phyloP scores from a whole-genome alignment of 192 early-diverging fungal species.

The Chytriomyces confervae region DNA sequence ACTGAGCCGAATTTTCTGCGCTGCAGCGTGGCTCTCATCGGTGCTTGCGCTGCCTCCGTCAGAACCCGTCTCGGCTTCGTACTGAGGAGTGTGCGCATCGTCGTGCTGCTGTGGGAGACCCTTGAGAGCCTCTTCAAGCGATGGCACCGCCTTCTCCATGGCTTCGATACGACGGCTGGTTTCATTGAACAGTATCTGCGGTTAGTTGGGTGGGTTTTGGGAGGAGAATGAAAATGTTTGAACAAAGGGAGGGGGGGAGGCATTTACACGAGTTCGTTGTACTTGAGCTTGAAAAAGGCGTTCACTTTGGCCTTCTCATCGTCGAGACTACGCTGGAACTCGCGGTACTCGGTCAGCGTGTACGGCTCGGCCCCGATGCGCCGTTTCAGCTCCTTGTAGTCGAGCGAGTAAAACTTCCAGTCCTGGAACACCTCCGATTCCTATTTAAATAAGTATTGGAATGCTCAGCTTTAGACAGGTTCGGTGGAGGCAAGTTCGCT shows the following conservation, averaged over 20 bases:
- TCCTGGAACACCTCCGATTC: conserved; percentile 25
- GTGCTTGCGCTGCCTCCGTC: conserved; percentile 5
- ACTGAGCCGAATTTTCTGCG: conserved; percentile 21
- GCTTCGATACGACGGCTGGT: neutral
- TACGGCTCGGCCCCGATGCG: conserved; percentile 31
- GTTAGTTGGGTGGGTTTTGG: neutral
- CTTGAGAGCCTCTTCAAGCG: conserved; percentile 25
- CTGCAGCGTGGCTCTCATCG: conserved; percentile 16
- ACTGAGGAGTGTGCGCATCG: conserved; percentile 1
- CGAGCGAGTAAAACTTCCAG: conserved; percentile 41
- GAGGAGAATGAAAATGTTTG: too few species aligned
- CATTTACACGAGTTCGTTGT: conserved; percentile 23
- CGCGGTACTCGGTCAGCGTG: conserved; percentile 26
- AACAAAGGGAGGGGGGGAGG: neutral
- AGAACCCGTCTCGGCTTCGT: conserved; percentile 13
- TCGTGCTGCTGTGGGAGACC: conserved; percentile 1
- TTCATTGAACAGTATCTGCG: neutral
- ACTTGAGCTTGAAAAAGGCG: conserved; percentile 39
- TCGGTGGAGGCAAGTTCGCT: too few species aligned
- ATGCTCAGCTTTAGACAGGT: too few species aligned
- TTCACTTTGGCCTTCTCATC: conserved; percentile 31
- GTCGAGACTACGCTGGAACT: conserved; percentile 29
- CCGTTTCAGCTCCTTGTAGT: conserved; percentile 39
- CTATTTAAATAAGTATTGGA: too few species aligned
- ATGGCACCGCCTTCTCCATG: conserved; percentile 25